Conservation (phyloP, 2,329 filamentous ascomycete species). For the Fusarium longipes region DNA sequence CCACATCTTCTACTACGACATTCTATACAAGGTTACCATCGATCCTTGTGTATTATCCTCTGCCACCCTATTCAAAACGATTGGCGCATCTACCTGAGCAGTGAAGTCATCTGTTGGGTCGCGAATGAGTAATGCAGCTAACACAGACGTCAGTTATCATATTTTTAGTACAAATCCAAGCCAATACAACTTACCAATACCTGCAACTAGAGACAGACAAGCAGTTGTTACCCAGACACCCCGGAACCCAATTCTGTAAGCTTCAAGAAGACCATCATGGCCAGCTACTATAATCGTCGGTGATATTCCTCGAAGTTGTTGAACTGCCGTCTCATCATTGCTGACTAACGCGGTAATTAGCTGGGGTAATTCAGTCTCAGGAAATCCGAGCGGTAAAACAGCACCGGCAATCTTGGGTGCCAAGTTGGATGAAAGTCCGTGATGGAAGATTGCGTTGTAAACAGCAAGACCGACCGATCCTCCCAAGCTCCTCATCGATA, state of each 20-base stretch:
- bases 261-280: not conserved
- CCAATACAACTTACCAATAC: not conserved
- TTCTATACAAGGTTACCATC: not conserved
- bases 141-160: not conserved
- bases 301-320: fast-evolving
- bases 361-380: not conserved
- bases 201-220: not conserved
- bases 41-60: not conserved
- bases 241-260: not conserved
- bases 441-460: not conserved
- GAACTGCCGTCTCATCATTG: not conserved
- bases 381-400: not conserved
- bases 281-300: not conserved
- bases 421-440: not conserved
- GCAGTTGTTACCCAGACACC: not conserved
- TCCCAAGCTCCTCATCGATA: not conserved
- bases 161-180: not conserved
- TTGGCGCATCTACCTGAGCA: not conserved
- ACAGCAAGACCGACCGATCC: not conserved
- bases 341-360: not conserved
- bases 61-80: not conserved
- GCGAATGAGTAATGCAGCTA: not conserved
- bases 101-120: not conserved
- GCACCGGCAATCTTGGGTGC: not conserved
- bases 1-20: not conserved